Evolutionary conservation across 495 filamentous ascomycete species (phyloP).

Genomic region (Penicillium subrubescens): DNA sequence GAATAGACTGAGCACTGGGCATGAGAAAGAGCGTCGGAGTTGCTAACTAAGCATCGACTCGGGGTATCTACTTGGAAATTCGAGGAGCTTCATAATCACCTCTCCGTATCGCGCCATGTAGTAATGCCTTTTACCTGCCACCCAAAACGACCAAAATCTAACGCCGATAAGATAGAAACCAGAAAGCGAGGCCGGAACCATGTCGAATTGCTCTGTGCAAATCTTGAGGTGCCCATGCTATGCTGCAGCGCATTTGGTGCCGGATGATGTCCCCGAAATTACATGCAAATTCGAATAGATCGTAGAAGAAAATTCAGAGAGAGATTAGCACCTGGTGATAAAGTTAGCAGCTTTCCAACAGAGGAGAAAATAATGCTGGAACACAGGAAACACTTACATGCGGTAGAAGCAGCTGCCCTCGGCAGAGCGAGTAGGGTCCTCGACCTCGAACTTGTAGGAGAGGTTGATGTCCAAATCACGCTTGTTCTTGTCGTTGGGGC

Average conservation of each 20-base stretch:
- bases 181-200: slow-evolving; percentile 31
- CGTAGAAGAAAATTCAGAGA: slow-evolving; percentile 25
- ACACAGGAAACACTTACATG: slow-evolving; percentile 65
- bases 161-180: slow-evolving; percentile 37
- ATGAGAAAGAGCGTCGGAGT: slow-evolving; percentile 42
- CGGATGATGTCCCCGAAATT: slow-evolving; percentile 18
- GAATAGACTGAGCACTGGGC: slow-evolving; percentile 16
- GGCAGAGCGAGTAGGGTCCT: slow-evolving; percentile 66
- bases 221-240: slow-evolving; percentile 35
- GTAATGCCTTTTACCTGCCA: slow-evolving; percentile 48
- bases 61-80: slow-evolving; percentile 54
- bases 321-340: slow-evolving; percentile 46
- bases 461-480: slow-evolving; percentile 92
- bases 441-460: slow-evolving; percentile 75
- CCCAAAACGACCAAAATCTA: slow-evolving; percentile 34
- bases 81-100: slow-evolving; percentile 53
- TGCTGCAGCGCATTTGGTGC: slow-evolving; percentile 29
- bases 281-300: slow-evolving; percentile 26
- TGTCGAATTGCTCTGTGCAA: slow-evolving; percentile 28
- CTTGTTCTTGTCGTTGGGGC: slow-evolving; percentile 90
- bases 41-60: slow-evolving; percentile 56
- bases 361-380: background rate
- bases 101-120: slow-evolving; percentile 52
- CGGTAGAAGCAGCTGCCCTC: slow-evolving; percentile 79
- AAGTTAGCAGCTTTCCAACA: slow-evolving; percentile 27